Base-by-base conservation (phyloP, 129 eudicot genomes). In the Flaveria robusta region DNA sequence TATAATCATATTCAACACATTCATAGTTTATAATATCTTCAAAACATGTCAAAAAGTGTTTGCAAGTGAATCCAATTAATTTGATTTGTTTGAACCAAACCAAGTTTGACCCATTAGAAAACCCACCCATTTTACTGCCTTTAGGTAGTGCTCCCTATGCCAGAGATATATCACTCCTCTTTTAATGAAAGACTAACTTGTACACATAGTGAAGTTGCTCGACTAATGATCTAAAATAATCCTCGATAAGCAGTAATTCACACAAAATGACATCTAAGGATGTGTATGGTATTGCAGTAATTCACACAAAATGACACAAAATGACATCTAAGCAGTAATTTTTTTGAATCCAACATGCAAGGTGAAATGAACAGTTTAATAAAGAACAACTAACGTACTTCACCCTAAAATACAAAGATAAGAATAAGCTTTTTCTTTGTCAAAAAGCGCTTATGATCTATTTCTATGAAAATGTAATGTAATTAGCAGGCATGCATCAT, bases 101-200 rank as follows among this genome's bases (percentile, higher is more conserved):
- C 37, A 60, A 22, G 0, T 60, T 60, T 60, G 41, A 26, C 45
- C 18, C 45, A 4, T 14, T 63, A 63, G 18, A 41, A 23, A 34
- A 3, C 18, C 60, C 19, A 23, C 12, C 60, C 60, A 18, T 10
- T 52, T 6, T 52, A 19, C 60, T 16, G 14, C 55, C 20, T 49
- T 49, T 19, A 56, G 63, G 39, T 34, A 5, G 39, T 34, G 39
- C 39, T 34, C 39, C 39, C 39, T 34, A 34, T 34, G 46, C 42
- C 34, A 71, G 47, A 15, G 31, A 54, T n/a, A n/a, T n/a, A n/a
- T 27, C 23, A 39, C 65, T 51, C 64, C 76, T 31, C n/a, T 52
- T 37, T 71, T 52, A 12, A 52, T 71, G 45, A 37, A 52, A 70
- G 63, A 29, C 64, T 23, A 14, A 55, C 18, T 20, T 11, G n/a